phyloP scores from a whole-genome alignment of 2,329 filamentous ascomycete species.

The Xylariaceae sp. region DNA sequence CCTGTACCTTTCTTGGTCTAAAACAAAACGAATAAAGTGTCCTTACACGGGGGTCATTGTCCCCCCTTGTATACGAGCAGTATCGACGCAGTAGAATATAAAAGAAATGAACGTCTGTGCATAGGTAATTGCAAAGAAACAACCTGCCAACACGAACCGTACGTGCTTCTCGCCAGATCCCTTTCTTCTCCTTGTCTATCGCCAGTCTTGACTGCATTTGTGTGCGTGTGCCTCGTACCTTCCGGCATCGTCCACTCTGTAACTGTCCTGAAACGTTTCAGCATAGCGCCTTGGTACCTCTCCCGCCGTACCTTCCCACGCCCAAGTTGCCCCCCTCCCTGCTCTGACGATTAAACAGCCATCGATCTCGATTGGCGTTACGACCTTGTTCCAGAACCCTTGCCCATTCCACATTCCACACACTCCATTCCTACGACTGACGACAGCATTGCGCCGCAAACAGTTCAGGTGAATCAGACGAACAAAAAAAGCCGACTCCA shows the following conservation, averaged over 20 bases:
- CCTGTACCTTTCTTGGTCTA: neutral
- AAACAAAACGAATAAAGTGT: neutral
- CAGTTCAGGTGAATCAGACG: conserved; percentile 5
- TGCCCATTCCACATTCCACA: neutral
- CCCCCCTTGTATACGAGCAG: neutral
- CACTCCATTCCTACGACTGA: neutral
- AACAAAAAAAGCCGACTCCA: conserved; percentile 5
- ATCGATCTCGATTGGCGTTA: conserved; percentile 15
- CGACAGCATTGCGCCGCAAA: conserved; percentile 13
- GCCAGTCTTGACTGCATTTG: neutral
- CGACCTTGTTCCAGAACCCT: conserved; percentile 29
- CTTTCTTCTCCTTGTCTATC: neutral
- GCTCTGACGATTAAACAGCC: conserved; percentile 13
- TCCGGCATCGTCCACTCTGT: neutral
- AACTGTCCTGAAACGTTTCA: neutral
- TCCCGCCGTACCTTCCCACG: too few species aligned
- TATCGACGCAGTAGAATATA: neutral
- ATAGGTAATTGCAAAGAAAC: neutral
- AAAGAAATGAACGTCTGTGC: neutral
- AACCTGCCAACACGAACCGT: neutral
- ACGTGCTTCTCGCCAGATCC: neutral
- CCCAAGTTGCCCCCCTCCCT: neutral
- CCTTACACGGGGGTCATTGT: neutral
- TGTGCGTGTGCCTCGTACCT: neutral
- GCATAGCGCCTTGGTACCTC: too few species aligned